Conservation (phyloP, 345 rosid genomes). For the Euphorbia tirucalli region DNA sequence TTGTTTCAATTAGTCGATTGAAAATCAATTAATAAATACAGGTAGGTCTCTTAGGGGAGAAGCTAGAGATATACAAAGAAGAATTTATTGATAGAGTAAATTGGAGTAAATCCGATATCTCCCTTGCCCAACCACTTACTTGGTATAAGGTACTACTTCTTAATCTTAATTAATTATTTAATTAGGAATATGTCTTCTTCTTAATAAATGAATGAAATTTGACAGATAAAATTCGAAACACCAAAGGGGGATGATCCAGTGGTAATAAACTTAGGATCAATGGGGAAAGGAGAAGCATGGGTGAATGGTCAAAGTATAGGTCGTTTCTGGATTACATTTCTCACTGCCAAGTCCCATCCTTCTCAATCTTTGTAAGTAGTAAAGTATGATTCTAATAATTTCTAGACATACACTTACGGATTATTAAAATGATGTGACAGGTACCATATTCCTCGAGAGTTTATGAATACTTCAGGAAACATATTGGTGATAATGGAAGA, state of each 20-base stretch:
- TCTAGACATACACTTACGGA: no score
- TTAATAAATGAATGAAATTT: no score
- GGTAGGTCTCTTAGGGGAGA: conserved; percentile 21
- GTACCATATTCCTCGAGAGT: conserved; percentile 22
- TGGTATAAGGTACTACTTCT: conserved; percentile 26
- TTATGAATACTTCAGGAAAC: conserved; percentile 29
- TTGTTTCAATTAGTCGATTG: no score
- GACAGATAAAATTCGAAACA: conserved; percentile 17
- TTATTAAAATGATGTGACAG: neutral
- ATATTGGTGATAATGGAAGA: conserved; percentile 64
- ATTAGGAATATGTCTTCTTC: no score
- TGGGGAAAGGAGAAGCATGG: conserved; percentile 25
- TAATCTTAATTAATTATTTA: neutral
- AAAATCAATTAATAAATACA: neutral
- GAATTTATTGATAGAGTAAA: neutral
- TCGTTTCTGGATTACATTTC: conserved; percentile 22
- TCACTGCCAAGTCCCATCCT: conserved; percentile 13
- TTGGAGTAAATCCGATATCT: conserved; percentile 6
- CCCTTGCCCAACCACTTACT: conserved; percentile 10
- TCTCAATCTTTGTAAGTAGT: conserved; percentile 14
- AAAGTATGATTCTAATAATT: no score
- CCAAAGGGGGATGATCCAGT: conserved; percentile 23
- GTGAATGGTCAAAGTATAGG: conserved; percentile 23
- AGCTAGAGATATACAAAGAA: conserved; percentile 1
- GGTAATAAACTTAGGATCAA: conserved; percentile 11